These are phyloP conservation scores for Ogataea corticis DNA, from an alignment of 805 yeast species.

Conservation along the genomic window DNA sequence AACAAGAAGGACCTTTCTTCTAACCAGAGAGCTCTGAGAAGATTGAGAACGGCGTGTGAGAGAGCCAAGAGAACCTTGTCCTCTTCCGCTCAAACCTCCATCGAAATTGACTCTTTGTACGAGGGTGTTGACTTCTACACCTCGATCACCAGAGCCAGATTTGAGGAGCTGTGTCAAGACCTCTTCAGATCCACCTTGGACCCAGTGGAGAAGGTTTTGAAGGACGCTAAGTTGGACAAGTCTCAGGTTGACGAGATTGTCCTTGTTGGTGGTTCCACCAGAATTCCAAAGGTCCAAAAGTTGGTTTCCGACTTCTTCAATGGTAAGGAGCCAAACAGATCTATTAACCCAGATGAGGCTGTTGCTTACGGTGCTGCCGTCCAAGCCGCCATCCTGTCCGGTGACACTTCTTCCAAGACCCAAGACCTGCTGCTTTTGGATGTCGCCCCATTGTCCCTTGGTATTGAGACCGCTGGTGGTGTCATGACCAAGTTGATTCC, in stretches of 20 bases:
- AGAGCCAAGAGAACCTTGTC: conserved; percentile 99
- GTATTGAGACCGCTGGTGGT: conserved; percentile 85
- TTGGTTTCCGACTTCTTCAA: conserved; percentile 94
- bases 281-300: conserved; percentile 97
- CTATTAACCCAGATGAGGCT: conserved; percentile 98
- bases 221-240: conserved; percentile 89
- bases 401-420: conserved; percentile 94
- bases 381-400: conserved; percentile 95
- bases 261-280: conserved; percentile 96
- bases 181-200: conserved; percentile 91
- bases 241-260: conserved; percentile 90
- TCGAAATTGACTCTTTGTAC: conserved; percentile 91
- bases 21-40: conserved; percentile 97
- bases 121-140: conserved; percentile 98
- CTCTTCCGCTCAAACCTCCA: conserved; percentile 91
- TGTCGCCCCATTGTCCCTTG: conserved; percentile 90
- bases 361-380: conserved; percentile 99
- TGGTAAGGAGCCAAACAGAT: conserved; percentile 95
- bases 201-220: conserved; percentile 93
- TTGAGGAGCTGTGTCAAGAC: conserved; percentile 94
- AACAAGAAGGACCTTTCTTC: conserved; percentile 89
- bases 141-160: conserved; percentile 94
- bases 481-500: conserved; percentile 78
- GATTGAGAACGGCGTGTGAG: conserved; percentile 98
- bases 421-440: conserved; percentile 92